These are phyloP conservation scores for Vanrija sp. DNA, from an alignment of 1,284 basidiomycete species.

Conservation along the genomic window DNA sequence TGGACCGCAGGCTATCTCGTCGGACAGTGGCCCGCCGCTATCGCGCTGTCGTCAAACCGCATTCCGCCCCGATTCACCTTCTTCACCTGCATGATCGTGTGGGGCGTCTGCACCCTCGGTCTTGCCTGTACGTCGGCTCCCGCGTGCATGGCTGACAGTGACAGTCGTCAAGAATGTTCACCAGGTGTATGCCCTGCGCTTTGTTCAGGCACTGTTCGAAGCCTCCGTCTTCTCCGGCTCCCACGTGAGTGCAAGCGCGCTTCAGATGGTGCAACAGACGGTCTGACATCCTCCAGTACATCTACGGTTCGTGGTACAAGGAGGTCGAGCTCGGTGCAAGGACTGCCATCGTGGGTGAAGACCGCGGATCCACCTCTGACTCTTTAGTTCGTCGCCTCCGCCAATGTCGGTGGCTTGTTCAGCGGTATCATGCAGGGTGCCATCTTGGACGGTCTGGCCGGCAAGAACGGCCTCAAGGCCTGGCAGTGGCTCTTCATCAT, in stretches of 20 bases:
- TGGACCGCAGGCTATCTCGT: slow-evolving; percentile 34
- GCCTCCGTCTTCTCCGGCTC: slow-evolving; percentile 25
- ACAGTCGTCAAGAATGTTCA: slow-evolving; percentile 20
- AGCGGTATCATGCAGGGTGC: slow-evolving; percentile 38
- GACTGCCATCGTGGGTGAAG: slow-evolving; percentile 21
- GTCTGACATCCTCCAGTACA: slow-evolving; percentile 17
- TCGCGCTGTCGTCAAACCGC: slow-evolving; percentile 28
- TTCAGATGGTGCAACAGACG: background rate
- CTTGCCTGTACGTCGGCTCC: slow-evolving; percentile 21
- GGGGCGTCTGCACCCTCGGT: slow-evolving; percentile 27
- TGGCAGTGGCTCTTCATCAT: slow-evolving; percentile 58
- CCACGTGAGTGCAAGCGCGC: background rate
- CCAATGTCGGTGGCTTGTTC: slow-evolving; percentile 33
- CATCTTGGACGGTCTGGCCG: slow-evolving; percentile 48
- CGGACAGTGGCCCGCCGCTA: slow-evolving; percentile 28
- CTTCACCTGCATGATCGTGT: slow-evolving; percentile 26
- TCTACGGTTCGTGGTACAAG: slow-evolving; percentile 40
- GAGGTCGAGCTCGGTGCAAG: slow-evolving; percentile 32
- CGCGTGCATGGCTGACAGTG: background rate
- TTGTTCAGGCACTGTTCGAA: slow-evolving; percentile 28
- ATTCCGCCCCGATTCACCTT: slow-evolving; percentile 30
- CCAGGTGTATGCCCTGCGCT: slow-evolving; percentile 28
- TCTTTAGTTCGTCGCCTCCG: slow-evolving; percentile 24
- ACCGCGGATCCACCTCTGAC: background rate
- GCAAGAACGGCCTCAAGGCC: slow-evolving; percentile 51